Conservation (phyloP, 768 basidiomycete species). For the Phylloporus sp. region DNA sequence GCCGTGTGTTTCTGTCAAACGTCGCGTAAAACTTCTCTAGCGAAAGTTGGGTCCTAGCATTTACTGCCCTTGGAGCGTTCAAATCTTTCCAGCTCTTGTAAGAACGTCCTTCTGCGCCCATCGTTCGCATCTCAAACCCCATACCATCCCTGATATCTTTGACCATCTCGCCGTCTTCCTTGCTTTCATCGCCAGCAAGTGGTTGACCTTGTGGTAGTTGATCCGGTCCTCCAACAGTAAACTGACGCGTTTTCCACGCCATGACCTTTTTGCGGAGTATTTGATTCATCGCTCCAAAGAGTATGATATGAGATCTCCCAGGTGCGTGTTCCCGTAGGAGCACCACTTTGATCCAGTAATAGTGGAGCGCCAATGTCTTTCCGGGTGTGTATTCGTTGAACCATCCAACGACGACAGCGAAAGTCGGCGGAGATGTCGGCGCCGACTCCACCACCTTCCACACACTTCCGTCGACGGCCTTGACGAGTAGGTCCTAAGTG, state of each 20-base stretch:
- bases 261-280: neutral
- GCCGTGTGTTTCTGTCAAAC: neutral
- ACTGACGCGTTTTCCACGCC: neutral
- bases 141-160: neutral
- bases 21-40: neutral
- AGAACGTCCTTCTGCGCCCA: neutral
- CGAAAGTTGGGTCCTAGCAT: neutral
- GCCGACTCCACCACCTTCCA: neutral
- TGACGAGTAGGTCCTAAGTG: neutral
- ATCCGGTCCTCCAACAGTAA: neutral
- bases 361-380: neutral
- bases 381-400: neutral
- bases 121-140: neutral
- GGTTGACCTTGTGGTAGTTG: neutral
- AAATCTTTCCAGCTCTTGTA: neutral
- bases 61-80: neutral
- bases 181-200: neutral
- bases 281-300: neutral
- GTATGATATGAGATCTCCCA: neutral
- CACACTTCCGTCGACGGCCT: neutral
- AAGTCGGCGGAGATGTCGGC: neutral
- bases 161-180: neutral
- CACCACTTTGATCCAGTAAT: neutral
- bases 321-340: neutral
- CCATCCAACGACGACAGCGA: neutral